Conservation (phyloP, 345 rosid genomes). For the Erucastrum elatum region DNA sequence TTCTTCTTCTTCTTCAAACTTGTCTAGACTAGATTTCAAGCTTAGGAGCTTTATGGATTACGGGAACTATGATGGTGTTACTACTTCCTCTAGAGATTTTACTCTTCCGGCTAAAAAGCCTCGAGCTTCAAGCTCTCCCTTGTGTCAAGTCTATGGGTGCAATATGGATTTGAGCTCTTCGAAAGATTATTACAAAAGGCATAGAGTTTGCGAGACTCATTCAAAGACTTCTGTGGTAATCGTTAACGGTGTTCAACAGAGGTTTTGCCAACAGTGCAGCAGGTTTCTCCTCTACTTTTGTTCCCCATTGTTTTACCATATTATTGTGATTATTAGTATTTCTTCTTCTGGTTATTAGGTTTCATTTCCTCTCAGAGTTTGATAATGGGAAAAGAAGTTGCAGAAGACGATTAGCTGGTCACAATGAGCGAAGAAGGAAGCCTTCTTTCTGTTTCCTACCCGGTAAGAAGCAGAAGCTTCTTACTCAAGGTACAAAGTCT, state of each 20-base stretch:
- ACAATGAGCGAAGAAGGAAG: conserved; percentile 82
- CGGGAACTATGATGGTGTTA: conserved; percentile 2
- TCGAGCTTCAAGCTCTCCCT: conserved; percentile 36
- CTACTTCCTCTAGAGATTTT: conserved; percentile 11
- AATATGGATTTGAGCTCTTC: conserved; percentile 70
- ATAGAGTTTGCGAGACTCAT: conserved; percentile 80
- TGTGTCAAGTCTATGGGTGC: conserved; percentile 77
- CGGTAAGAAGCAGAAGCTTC: conserved; percentile 48
- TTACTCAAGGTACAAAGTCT: conserved; percentile 51
- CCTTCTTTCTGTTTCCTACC: conserved; percentile 54
- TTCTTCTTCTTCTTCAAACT: conserved; percentile 44
- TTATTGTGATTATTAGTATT: too few species aligned
- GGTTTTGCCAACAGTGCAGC: conserved; percentile 96
- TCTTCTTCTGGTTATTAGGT: conserved; percentile 1
- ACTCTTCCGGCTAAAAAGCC: conserved; percentile 40
- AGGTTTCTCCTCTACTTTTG: conserved; percentile 53
- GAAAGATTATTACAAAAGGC: conserved; percentile 78
- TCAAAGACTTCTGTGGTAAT: conserved; percentile 67
- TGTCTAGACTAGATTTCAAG: conserved; percentile 64
- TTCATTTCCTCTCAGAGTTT: conserved; percentile 82
- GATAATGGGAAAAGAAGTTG: conserved; percentile 90
- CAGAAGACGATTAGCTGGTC: conserved; percentile 83
- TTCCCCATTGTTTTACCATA: too few species aligned
- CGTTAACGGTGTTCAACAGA: conserved; percentile 67
- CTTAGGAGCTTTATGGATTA: conserved; percentile 59